phyloP scores from a whole-genome alignment of 1,139 yeast species.

The Diutina siamensis region DNA sequence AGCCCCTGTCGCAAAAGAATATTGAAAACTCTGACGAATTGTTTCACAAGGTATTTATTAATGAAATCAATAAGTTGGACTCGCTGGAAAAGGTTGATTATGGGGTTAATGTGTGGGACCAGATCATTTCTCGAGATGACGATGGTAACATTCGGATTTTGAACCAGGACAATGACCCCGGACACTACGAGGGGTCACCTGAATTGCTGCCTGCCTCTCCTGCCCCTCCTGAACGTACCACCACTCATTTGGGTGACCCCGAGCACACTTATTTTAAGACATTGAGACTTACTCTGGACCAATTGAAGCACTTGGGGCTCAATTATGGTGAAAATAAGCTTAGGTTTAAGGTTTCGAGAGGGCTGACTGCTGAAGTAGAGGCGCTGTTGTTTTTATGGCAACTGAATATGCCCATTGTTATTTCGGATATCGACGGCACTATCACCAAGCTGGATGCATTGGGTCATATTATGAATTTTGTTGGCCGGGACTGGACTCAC shows the following conservation, averaged over 20 bases:
- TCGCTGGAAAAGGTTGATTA: constrained; percentile 14
- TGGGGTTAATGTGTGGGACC: constrained; percentile 22
- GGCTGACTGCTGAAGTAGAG: constrained; percentile 55
- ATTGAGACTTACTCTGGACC: constrained; percentile 83
- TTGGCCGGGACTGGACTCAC: constrained; percentile 98
- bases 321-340: constrained; percentile 72
- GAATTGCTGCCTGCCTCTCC: constrained; percentile 9
- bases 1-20: constrained; percentile 66
- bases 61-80: constrained; percentile 26
- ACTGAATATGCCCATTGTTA: constrained; percentile 76
- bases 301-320: constrained; percentile 61
- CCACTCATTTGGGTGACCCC: constrained; percentile 12
- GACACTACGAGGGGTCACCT: constrained; percentile 7
- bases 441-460: constrained; percentile 96
- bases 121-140: constrained; percentile 39
- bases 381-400: constrained; percentile 82
- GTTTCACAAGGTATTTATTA: constrained; percentile 59
- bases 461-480: constrained; percentile 88
- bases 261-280: constrained; percentile 61
- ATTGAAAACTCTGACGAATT: constrained; percentile 58
- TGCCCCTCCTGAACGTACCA: constrained; percentile 9
- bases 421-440: constrained; percentile 97
- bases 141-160: constrained; percentile 63
- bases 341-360: constrained; percentile 69
- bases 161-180: constrained; percentile 8